Conservation (phyloP, 441 rosid species). For the Arabidopsis lyrata region DNA sequence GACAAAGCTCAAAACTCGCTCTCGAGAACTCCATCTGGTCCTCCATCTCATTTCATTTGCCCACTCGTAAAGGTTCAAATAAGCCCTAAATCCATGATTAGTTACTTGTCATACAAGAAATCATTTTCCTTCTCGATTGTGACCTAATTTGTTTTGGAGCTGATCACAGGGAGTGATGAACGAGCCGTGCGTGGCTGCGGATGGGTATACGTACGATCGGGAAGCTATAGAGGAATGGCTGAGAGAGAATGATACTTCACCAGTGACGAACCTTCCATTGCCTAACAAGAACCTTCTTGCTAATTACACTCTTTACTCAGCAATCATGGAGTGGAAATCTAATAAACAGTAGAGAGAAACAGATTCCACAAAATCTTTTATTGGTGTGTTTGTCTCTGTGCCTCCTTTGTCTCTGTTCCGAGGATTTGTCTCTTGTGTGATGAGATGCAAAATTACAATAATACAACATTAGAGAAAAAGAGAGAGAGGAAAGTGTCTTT, state of each 20-base stretch:
- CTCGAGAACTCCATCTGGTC: constrained; percentile 39
- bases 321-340: constrained; percentile 82
- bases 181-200: constrained; percentile 91
- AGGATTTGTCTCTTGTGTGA: constrained; percentile 31
- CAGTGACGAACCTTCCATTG: constrained; percentile 69
- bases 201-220: constrained; percentile 85
- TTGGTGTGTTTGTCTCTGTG: constrained; percentile 26
- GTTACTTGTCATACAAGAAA: constrained; percentile 8
- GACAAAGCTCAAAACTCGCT: constrained; percentile 48
- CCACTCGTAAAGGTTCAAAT: constrained; percentile 73
- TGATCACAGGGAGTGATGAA: constrained; percentile 75
- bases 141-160: neutral
- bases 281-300: constrained; percentile 72
- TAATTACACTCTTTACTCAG: constrained; percentile 77
- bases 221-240: constrained; percentile 80
- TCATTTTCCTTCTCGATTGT: neutral
- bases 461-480: no score
- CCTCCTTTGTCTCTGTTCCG: constrained; percentile 20
- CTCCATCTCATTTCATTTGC: constrained; percentile 80
- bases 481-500: constrained; percentile 2
- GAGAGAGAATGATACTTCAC: constrained; percentile 65
- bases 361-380: neutral
- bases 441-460: constrained; percentile 31
- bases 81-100: neutral
- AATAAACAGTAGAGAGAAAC: constrained; percentile 39